Percentiles rank a stretch among this genome's conserved stretches.
phyloP scores from a whole-genome alignment of 2,329 filamentous ascomycete species.

The Lachnellula hyalina region DNA sequence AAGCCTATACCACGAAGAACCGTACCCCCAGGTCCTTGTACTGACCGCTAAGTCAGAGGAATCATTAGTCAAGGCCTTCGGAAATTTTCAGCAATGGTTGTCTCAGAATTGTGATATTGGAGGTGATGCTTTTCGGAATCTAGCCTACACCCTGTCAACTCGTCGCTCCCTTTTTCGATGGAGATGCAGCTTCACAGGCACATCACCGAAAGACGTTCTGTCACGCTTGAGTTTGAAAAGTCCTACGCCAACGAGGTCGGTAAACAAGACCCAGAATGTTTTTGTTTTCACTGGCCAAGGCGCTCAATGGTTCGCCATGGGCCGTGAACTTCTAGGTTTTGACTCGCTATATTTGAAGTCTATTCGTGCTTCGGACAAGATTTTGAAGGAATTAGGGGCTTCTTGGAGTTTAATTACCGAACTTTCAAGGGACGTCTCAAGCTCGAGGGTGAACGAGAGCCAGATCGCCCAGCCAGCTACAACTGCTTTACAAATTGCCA shows the following conservation, averaged over 20 bases:
- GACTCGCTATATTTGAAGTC: background rate
- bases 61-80: background rate
- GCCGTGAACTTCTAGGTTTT: background rate
- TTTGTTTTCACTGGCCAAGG: constrained; percentile 17
- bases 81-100: background rate
- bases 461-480: constrained; percentile 27
- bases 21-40: background rate
- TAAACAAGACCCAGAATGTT: background rate
- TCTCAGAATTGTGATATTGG: background rate
- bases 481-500: constrained; percentile 33
- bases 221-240: background rate
- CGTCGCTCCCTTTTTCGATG: constrained; percentile 10
- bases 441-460: background rate
- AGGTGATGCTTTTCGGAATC: background rate
- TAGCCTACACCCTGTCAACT: constrained; percentile 14
- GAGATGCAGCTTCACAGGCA: constrained; percentile 3
- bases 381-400: background rate
- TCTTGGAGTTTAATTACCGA: background rate
- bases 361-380: background rate
- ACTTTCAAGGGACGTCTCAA: no score
- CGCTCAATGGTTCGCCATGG: constrained; percentile 17
- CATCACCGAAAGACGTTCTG: background rate
- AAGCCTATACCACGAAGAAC: background rate
- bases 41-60: background rate
- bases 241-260: background rate